phyloP scores from a whole-genome alignment of 768 basidiomycete species.

The Obba rivulosa region DNA sequence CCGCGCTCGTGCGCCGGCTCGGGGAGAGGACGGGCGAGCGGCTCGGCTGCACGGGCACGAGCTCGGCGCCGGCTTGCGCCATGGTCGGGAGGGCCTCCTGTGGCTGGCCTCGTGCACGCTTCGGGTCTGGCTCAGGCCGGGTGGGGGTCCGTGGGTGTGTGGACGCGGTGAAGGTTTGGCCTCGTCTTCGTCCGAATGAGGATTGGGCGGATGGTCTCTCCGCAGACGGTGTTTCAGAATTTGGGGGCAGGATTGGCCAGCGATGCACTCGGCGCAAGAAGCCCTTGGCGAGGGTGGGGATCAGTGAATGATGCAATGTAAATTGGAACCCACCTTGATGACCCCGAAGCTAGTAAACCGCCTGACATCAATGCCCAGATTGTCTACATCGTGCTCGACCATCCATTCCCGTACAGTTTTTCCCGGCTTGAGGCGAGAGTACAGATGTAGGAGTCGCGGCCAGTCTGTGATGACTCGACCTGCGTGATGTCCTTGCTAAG shows the following conservation, averaged over 20 bases:
- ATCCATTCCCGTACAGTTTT: conserved; percentile 88
- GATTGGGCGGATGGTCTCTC: conserved; percentile 3
- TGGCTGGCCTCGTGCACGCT: conserved; percentile 8
- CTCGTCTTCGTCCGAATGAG: conserved; percentile 15
- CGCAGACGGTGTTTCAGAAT: conserved; percentile 1
- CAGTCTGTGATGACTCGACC: conserved; percentile 71
- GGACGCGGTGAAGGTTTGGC: conserved; percentile 7
- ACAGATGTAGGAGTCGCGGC: conserved; percentile 81
- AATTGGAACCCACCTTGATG: conserved; percentile 63
- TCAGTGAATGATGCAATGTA: neutral
- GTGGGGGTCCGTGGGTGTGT: neutral
- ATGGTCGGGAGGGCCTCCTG: conserved; percentile 19
- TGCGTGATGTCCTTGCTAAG: conserved; percentile 16
- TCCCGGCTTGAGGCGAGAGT: conserved; percentile 81
- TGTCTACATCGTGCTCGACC: conserved; percentile 63
- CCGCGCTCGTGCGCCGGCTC: conserved; percentile 52
- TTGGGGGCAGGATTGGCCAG: conserved; percentile 70
- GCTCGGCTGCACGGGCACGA: conserved; percentile 12
- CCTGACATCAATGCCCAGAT: conserved; percentile 79
- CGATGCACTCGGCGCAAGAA: conserved; percentile 91
- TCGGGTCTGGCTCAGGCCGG: conserved; percentile 6
- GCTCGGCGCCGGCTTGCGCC: conserved; percentile 21
- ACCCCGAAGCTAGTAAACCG: conserved; percentile 97
- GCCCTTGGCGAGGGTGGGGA: conserved; percentile 40
- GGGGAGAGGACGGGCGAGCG: conserved; percentile 16